Conservation (phyloP, 2,329 filamentous ascomycete genomes). For the Aspergillus thermomutatus region DNA sequence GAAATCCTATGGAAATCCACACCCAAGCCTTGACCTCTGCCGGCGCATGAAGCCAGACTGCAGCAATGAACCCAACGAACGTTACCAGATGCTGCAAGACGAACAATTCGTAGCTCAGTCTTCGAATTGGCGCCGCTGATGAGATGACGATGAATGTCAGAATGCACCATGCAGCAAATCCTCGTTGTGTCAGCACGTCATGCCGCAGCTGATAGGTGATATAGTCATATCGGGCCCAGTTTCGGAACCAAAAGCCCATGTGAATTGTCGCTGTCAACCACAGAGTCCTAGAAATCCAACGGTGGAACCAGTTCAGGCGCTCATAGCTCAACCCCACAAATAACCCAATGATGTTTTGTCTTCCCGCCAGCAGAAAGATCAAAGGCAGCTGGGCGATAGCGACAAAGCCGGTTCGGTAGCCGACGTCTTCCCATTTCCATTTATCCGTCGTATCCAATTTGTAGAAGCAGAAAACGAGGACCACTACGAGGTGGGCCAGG, state of each 20-base stretch:
- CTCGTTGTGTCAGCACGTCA: conserved; percentile 49
- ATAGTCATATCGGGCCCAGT: conserved; percentile 52
- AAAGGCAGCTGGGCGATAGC: conserved; percentile 53
- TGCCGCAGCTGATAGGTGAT: conserved; percentile 47
- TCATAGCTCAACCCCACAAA: conserved; percentile 49
- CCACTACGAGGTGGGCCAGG: conserved; percentile 46
- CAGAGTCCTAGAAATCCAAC: conserved; percentile 50
- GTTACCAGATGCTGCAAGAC: conserved; percentile 53
- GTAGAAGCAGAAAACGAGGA: conserved; percentile 56
- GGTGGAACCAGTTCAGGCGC: conserved; percentile 52
- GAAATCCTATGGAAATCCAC: conserved; percentile 48
- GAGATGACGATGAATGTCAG: conserved; percentile 51
- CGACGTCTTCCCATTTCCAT: conserved; percentile 54
- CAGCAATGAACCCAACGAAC: conserved; percentile 47
- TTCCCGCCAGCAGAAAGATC: conserved; percentile 55
- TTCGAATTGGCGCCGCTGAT: conserved; percentile 49
- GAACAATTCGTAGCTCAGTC: conserved; percentile 53
- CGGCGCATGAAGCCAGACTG: conserved; percentile 49
- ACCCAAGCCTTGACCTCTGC: conserved; percentile 43
- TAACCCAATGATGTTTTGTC: conserved; percentile 52
- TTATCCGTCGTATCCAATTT: conserved; percentile 49
- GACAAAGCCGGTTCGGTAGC: conserved; percentile 54
- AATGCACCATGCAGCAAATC: conserved; percentile 52
- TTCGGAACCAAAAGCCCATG: conserved; percentile 52
- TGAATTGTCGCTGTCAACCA: conserved; percentile 54